phyloP scores from a whole-genome alignment of 148 eudicot species.

The Camellia sinensis region DNA sequence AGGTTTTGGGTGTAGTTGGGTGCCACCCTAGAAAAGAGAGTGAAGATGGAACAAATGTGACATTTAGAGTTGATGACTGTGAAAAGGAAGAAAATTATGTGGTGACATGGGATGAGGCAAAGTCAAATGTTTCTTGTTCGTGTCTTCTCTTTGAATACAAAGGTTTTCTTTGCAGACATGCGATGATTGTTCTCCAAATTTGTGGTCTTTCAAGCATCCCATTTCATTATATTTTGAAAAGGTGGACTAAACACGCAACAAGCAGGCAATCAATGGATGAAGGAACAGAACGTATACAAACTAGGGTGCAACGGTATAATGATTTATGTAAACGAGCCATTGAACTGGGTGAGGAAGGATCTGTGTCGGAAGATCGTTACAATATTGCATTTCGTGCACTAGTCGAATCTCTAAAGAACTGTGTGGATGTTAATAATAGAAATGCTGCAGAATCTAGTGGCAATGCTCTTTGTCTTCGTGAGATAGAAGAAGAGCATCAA shows the following conservation, averaged over 20 bases:
- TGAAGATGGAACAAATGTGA: constrained; percentile 31
- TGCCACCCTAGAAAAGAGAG: constrained; percentile 48
- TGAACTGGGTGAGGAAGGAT: constrained; percentile 57
- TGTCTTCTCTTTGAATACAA: constrained; percentile 45
- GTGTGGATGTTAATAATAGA: constrained; percentile 48
- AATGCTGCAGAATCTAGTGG: constrained; percentile 30
- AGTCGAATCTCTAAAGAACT: constrained; percentile 49
- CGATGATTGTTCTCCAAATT: constrained; percentile 59
- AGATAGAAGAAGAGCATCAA: constrained; percentile 38
- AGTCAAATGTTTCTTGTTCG: constrained; percentile 42
- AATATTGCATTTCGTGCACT: constrained; percentile 47
- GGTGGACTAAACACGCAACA: constrained; percentile 60
- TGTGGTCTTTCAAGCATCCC: constrained; percentile 49
- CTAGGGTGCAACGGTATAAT: constrained; percentile 42
- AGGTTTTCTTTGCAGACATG: constrained; percentile 56
- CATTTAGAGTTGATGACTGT: constrained; percentile 43
- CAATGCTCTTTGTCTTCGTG: constrained; percentile 32
- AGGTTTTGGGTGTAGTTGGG: constrained; percentile 52
- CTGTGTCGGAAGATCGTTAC: constrained; percentile 46
- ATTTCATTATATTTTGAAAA: constrained; percentile 39
- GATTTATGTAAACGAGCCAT: constrained; percentile 48
- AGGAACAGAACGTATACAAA: constrained; percentile 33
- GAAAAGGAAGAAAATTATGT: constrained; percentile 36
- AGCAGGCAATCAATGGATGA: constrained; percentile 29
- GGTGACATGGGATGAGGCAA: constrained; percentile 41